Conservation (phyloP, 441 rosid genomes). For the Bocquillonia castaneifolia region DNA sequence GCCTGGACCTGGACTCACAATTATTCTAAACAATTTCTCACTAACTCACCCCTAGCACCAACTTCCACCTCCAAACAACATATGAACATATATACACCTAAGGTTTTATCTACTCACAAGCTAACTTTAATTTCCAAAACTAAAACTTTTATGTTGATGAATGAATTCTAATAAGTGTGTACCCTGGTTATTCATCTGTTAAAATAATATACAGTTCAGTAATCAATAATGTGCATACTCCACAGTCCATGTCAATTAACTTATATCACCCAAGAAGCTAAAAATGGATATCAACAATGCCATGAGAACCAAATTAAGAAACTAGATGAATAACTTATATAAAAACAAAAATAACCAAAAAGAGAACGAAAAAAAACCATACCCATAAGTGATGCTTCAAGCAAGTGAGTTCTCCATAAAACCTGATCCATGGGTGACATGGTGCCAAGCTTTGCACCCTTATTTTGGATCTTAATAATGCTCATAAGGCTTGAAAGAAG, state of each 20-base stretch:
- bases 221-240: too few relatives aligned
- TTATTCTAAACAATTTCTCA: not conserved
- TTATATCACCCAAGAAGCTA: not conserved
- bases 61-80: not conserved
- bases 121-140: not conserved
- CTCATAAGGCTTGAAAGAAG: constrained; percentile 74
- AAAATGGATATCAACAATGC: too few relatives aligned
- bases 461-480: constrained; percentile 93
- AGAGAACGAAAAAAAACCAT: constrained; percentile 25
- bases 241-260: not conserved
- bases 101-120: not conserved
- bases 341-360: not conserved
- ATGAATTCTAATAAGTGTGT: not conserved
- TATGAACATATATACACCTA: not conserved
- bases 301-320: not conserved
- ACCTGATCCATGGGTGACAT: constrained; percentile 99
- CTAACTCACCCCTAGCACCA: not conserved
- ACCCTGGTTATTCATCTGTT: not conserved
- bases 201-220: not conserved
- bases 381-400: constrained; percentile 96
- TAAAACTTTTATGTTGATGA: not conserved
- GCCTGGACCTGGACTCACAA: not conserved
- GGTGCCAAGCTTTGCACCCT: constrained; percentile 94
- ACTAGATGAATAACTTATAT: constrained; percentile 9
- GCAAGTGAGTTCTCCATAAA: constrained; percentile 96